A percentile compares a stretch with the other conserved stretches of the same genome.
phyloP scores from a whole-genome alignment of 352 stramenopile genomes.

The Phytophthora megakarya region DNA sequence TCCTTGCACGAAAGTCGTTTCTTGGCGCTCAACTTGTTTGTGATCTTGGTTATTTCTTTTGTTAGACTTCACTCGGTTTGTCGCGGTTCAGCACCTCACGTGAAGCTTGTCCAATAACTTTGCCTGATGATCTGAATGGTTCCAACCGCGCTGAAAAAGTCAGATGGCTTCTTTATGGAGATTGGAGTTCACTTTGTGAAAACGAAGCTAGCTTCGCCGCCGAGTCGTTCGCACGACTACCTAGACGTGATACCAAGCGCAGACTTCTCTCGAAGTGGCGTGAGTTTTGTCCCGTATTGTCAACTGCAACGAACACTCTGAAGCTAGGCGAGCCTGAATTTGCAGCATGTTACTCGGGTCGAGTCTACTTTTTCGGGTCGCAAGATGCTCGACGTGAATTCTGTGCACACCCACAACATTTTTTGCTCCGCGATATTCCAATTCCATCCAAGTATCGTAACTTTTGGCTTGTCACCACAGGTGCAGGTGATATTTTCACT shows the following conservation, averaged over 20 bases:
- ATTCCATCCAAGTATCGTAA: slow-evolving; percentile 19
- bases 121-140: slow-evolving; percentile 47
- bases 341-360: slow-evolving; percentile 47
- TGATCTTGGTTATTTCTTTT: background rate
- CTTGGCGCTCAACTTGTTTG: slow-evolving; percentile 4
- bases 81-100: slow-evolving; percentile 49
- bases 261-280: slow-evolving; percentile 57
- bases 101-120: slow-evolving; percentile 30
- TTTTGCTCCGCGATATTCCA: slow-evolving; percentile 41
- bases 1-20: background rate
- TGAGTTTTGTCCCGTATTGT: slow-evolving; percentile 68
- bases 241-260: slow-evolving; percentile 25
- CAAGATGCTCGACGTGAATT: slow-evolving; percentile 41
- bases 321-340: slow-evolving; percentile 46
- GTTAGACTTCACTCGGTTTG: slow-evolving; percentile 51
- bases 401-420: slow-evolving; percentile 51
- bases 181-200: slow-evolving; percentile 47
- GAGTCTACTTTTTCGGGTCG: slow-evolving; percentile 63
- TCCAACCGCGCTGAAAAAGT: slow-evolving; percentile 53
- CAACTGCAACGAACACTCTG: slow-evolving; percentile 26
- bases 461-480: slow-evolving; percentile 50
- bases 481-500: slow-evolving; percentile 18
- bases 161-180: slow-evolving; percentile 63
- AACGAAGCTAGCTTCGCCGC: slow-evolving; percentile 6
- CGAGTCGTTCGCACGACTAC: slow-evolving; percentile 23